phyloP scores from a whole-genome alignment of 116 monocot genomes.

The Dioscorea cayenensis region DNA sequence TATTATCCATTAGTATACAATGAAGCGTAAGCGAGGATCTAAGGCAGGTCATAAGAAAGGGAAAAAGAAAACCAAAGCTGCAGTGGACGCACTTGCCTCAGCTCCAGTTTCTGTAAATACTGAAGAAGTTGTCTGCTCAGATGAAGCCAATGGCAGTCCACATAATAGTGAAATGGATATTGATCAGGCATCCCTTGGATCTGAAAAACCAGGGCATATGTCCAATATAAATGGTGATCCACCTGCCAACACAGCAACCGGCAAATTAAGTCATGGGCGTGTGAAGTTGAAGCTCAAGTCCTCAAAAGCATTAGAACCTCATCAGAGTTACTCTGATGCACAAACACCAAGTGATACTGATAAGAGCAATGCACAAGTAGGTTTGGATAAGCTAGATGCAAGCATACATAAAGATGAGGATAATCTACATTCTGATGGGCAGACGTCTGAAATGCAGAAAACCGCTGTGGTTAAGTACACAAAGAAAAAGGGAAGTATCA shows the following conservation, averaged over 20 bases:
- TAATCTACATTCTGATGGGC: constrained; percentile 49
- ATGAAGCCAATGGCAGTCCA: constrained; percentile 36
- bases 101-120: constrained; percentile 18
- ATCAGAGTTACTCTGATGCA: constrained; percentile 32
- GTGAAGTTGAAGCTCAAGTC: constrained; percentile 79
- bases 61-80: constrained; percentile 18
- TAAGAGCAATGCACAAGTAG: constrained; percentile 28
- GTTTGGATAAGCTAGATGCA: constrained; percentile 19
- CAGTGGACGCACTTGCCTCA: constrained; percentile 17
- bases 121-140: constrained; percentile 23
- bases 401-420: constrained; percentile 40
- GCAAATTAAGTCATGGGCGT: constrained; percentile 39
- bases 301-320: constrained; percentile 36
- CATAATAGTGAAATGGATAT: constrained; percentile 26
- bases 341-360: constrained; percentile 44
- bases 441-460: constrained; percentile 39
- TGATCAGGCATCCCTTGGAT: constrained; percentile 18
- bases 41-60: constrained; percentile 53
- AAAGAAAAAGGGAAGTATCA: constrained; percentile 70
- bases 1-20: constrained; percentile 8
- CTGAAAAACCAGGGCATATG: constrained; percentile 22
- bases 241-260: constrained; percentile 15
- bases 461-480: constrained; percentile 19
- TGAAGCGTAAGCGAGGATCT: constrained; percentile 73
- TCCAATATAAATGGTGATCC: constrained; percentile 22